Percentiles rank a stretch among this genome's conserved stretches.
These are phyloP conservation scores for Plantago lanceolata DNA, from an alignment of 305 asterid genomes.

Conservation along the genomic window DNA sequence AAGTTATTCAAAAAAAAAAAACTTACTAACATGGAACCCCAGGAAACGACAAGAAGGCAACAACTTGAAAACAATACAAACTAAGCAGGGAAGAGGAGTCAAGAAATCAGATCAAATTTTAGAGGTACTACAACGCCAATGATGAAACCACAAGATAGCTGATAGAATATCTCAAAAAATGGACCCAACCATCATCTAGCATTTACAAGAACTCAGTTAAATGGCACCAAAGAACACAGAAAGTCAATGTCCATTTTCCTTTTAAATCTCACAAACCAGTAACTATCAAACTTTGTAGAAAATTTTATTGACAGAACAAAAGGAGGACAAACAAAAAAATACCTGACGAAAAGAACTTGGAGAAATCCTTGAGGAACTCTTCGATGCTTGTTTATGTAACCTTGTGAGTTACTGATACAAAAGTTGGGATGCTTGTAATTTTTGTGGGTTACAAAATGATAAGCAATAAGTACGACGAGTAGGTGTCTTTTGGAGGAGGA, in stretches of 20 bases:
- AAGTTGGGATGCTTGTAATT: background rate
- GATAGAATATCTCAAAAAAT: background rate
- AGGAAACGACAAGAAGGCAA: background rate
- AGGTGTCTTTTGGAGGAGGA: background rate
- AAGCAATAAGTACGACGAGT: background rate
- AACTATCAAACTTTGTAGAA: background rate
- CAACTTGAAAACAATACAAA: background rate
- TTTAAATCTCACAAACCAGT: background rate
- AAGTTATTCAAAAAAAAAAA: background rate
- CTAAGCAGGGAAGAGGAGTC: background rate
- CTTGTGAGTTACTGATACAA: background rate
- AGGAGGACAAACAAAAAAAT: background rate
- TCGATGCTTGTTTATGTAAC: background rate
- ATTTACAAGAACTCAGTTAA: background rate
- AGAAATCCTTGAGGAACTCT: background rate
- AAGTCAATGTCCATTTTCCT: background rate
- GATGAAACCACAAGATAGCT: background rate
- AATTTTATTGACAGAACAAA: background rate
- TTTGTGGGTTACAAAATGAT: background rate
- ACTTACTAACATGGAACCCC: background rate
- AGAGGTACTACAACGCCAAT: background rate
- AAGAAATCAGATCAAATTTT: background rate
- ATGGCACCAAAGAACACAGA: background rate
- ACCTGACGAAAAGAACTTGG: background rate
- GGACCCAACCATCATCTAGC: background rate